Evolutionary conservation across 192 early-diverging fungal genomes (phyloP), one percentile per base, ranked within the genome.

Genomic region (Phlyctochytrium arcticum): DNA sequence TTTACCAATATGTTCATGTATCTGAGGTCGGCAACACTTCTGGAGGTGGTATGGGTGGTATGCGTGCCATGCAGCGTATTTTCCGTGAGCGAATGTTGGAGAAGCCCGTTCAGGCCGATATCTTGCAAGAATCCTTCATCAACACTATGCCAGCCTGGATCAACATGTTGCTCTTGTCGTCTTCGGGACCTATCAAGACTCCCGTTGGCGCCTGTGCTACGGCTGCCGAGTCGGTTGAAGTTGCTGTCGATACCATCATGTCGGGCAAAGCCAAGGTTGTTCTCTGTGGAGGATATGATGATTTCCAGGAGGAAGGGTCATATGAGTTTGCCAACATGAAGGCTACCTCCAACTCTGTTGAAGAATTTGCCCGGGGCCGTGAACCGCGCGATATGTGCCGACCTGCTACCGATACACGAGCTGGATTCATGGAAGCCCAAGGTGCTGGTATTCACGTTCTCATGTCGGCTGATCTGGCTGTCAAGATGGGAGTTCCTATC

Each of bases 271-370:
- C 95, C 42, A 91, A 92, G 74, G 86, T 98, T 55, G 88, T 95
- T 70, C 71, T 98, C 50, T 93, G 91, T 34, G 95, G 95, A 73
- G 95, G 88, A 23, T 91, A 90, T 65, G 95, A 98, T 67, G 93
- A 93, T 56, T 92, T 93, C 79, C 88, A 89, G 53, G 93, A 94
- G 71, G 92, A 98, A 70, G 91, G 90, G 33, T 90, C 89, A 1
- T 90, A 91, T 65, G 95, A 95, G 75, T 97, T 97, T 71, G 91
- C 90, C 63, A 90, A 92, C 84, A 97, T 97, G 93, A 94, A 92
- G 72, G 95, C 95, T 6, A 92, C 92, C 21, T 87, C 85, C 70
- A 93, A 90, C 70, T 75, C 88, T 34, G 74, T 85, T 36, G 88
- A 91, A 21, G 95, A 97, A 72, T 76, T 91, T 53, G 90, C 86